phyloP scores from a whole-genome alignment of 1,284 basidiomycete genomes.

The Heterobasidion irregulare region DNA sequence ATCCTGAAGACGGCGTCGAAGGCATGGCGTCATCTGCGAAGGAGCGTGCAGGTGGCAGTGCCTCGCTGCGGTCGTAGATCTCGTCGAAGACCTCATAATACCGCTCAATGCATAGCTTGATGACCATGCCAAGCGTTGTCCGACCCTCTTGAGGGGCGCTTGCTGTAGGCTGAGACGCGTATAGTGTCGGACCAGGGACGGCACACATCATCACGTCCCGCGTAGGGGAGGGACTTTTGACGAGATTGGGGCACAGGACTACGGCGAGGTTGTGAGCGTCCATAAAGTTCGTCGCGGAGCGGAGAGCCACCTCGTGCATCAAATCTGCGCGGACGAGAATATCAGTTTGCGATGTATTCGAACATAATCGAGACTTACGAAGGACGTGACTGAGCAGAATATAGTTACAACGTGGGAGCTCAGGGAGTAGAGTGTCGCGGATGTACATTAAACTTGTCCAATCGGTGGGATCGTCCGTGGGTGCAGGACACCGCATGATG shows the following conservation, averaged over 20 bases:
- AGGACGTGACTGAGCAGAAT: constrained; percentile 67
- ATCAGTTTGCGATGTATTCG: constrained; percentile 1
- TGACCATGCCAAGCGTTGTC: constrained; percentile 62
- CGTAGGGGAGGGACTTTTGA: constrained; percentile 57
- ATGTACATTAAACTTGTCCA: constrained; percentile 54
- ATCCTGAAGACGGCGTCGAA: constrained; percentile 9
- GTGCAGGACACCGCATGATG: constrained; percentile 60
- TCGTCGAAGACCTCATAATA: constrained; percentile 86
- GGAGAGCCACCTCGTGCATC: constrained; percentile 68
- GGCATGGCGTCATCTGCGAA: constrained; percentile 15
- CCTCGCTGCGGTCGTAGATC: constrained; percentile 57
- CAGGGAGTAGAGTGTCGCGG: constrained; percentile 55
- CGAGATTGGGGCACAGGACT: constrained; percentile 73
- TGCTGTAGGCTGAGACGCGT: constrained; percentile 12
- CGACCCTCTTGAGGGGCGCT: constrained; percentile 28
- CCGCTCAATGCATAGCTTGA: constrained; percentile 71
- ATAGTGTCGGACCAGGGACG: constrained; percentile 31
- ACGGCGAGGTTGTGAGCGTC: constrained; percentile 76
- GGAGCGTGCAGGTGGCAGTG: constrained; percentile 28
- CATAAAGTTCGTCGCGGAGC: constrained; percentile 64
- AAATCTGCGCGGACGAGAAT: constrained; percentile 40
- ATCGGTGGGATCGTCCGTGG: constrained; percentile 45
- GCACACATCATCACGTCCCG: constrained; percentile 67
- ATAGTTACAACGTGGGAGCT: constrained; percentile 61
- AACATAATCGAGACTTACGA: constrained; percentile 38